Evolutionary conservation across 306 rosid species (phyloP).

Genomic region (Herpetospermum pedunculosum): DNA sequence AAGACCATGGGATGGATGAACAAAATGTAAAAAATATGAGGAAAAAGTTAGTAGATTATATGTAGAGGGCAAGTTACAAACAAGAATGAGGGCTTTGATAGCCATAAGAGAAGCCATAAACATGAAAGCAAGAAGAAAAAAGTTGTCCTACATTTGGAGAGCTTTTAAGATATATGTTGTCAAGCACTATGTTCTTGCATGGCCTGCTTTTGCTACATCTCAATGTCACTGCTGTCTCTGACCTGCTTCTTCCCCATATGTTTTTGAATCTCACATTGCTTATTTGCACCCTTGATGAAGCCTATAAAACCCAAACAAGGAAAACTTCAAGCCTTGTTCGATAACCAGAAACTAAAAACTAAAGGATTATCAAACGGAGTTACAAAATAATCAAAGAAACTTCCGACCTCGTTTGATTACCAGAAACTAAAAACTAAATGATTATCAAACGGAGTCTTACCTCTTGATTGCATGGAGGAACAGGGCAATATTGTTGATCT

Average conservation of each 20-base stretch:
- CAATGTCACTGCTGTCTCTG: constrained; percentile 24
- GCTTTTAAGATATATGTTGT: constrained; percentile 22
- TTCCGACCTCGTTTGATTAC: too few species aligned
- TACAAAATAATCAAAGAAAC: too few species aligned
- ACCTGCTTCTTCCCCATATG: constrained; percentile 34
- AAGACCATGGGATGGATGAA: too few species aligned
- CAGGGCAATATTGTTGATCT: constrained; percentile 47
- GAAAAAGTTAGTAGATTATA: not conserved
- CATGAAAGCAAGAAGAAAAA: constrained; percentile 17
- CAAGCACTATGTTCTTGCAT: constrained; percentile 29
- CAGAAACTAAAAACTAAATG: too few species aligned
- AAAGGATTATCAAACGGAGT: too few species aligned
- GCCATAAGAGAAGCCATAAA: constrained; percentile 32
- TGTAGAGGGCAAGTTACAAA: not conserved
- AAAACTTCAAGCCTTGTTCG: too few species aligned
- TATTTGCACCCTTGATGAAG: constrained; percentile 36
- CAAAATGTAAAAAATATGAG: too few species aligned
- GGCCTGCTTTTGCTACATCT: constrained; percentile 38
- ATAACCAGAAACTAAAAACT: too few species aligned
- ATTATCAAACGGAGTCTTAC: too few species aligned
- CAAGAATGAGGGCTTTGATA: constrained; percentile 37
- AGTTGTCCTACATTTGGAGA: not conserved
- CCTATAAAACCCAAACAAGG: constrained; percentile 10
- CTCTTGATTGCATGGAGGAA: constrained; percentile 15
- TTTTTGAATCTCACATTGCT: constrained; percentile 32